These are phyloP conservation scores for Stachybotrys chartarum DNA, from an alignment of 2,329 filamentous ascomycete species.

Conservation along the genomic window DNA sequence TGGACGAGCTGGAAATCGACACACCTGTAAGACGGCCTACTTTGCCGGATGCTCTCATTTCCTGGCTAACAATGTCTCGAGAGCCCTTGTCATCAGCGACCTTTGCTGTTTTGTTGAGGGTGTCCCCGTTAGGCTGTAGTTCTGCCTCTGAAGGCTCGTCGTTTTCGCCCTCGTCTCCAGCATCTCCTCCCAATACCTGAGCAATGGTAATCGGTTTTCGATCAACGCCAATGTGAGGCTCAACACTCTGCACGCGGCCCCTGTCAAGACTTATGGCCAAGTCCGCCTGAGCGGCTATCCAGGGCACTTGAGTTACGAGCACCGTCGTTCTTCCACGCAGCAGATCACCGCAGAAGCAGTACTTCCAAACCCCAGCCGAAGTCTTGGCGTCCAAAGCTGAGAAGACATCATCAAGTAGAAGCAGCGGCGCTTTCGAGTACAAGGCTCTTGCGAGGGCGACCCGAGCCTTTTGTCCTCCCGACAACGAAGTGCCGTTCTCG, in stretches of 20 bases:
- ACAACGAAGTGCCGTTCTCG: conserved; percentile 47
- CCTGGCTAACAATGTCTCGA: conserved; percentile 38
- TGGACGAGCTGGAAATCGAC: conserved; percentile 7
- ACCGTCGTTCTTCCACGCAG: conserved; percentile 47
- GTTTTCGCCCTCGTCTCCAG: conserved; percentile 23
- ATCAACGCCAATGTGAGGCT: conserved; percentile 37
- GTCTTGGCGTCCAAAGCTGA: conserved; percentile 54
- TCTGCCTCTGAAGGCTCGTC: conserved; percentile 13
- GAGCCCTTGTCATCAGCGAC: conserved; percentile 25
- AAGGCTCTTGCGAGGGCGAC: conserved; percentile 50
- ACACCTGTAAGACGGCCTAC: conserved; percentile 36
- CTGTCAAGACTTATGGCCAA: conserved; percentile 38
- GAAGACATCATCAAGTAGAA: conserved; percentile 53
- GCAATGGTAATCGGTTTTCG: conserved; percentile 37
- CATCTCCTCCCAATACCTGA: conserved; percentile 26
- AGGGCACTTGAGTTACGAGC: conserved; percentile 49
- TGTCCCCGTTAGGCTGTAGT: conserved; percentile 17
- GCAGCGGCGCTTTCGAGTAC: conserved; percentile 47
- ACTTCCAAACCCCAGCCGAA: conserved; percentile 46
- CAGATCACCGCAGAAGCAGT: conserved; percentile 49
- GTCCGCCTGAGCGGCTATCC: conserved; percentile 45
- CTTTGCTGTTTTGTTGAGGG: conserved; percentile 23
- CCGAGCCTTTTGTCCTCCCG: conserved; percentile 49
- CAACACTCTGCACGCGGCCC: conserved; percentile 31
- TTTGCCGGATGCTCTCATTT: conserved; percentile 38